Conservation (phyloP, 129 eudicot species). For the Rutidosis leptorrhynchoides region DNA sequence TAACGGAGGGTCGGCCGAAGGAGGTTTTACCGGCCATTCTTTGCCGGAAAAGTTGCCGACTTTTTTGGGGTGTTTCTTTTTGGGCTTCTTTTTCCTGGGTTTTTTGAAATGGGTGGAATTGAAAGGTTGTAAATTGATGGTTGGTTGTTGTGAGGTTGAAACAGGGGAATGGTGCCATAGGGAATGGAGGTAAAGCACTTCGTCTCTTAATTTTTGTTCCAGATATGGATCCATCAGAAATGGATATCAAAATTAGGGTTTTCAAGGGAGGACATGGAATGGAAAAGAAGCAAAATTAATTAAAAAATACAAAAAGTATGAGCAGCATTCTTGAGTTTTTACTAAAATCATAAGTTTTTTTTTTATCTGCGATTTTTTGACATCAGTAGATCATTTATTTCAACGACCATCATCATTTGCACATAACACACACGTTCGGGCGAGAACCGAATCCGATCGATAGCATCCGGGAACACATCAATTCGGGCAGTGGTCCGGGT, state of each 20-base stretch:
- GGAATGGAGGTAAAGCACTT: slow-evolving; percentile 75
- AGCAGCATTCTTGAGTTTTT: too few species aligned
- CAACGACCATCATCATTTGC: too few species aligned
- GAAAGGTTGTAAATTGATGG: slow-evolving; percentile 34
- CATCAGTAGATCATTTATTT: too few species aligned
- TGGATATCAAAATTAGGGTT: slow-evolving; percentile 15
- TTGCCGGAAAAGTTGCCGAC: slow-evolving; percentile 35
- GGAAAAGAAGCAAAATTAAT: too few species aligned
- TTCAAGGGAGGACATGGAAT: not conserved
- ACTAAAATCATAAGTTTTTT: too few species aligned
- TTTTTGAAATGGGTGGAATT: slow-evolving; percentile 50
- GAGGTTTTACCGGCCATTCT: slow-evolving; percentile 62
- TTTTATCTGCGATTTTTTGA: too few species aligned
- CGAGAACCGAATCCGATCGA: too few species aligned
- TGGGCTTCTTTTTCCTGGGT: slow-evolving; percentile 17
- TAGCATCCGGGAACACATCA: too few species aligned
- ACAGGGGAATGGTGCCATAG: slow-evolving; percentile 75
- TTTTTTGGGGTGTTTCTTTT: slow-evolving; percentile 17
- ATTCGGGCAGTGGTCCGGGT: too few species aligned
- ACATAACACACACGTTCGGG: too few species aligned
- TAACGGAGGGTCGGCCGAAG: slow-evolving; percentile 28
- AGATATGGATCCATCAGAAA: slow-evolving; percentile 44
- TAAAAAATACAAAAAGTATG: too few species aligned
- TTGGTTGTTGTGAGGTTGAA: slow-evolving; percentile 22
- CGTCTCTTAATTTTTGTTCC: slow-evolving; percentile 52